Evolutionary conservation across 2,329 filamentous ascomycete genomes (phyloP), one percentile per base, ranked within the genome.

Genomic region (Alternaria sp.): DNA sequence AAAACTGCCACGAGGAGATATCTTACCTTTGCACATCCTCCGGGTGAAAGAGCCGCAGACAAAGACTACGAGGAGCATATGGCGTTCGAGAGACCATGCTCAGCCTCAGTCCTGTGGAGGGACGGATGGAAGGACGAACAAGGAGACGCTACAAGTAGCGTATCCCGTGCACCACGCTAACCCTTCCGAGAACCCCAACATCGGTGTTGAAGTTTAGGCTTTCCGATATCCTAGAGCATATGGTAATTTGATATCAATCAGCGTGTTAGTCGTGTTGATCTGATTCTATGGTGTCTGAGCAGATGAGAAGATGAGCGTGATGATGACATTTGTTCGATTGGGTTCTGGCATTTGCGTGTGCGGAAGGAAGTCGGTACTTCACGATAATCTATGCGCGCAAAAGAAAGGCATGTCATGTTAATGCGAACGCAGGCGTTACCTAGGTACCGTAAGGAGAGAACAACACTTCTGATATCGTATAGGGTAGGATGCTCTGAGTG

Each of bases 351-450:
- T 49, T 38, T 32, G 46, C 46, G 36, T 38, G 46, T 49, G 46
- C 46, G 32, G 32, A 49, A 18, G 12, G 30, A 34, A 49, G 46
- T 24, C 32, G 46, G 46, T 49, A 49, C 46, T 49, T 49, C 16
- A 49, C 46, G 46, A 49, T 34, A 49, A 49, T 49, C 46, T 49
- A 49, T 49, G 46, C 46, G 32, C 46, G 46, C 46, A 49, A 49
- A 49, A 49, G 46, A 49, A 49, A 49, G 14, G 18, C 14, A 24
- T 49, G 14, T 24, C 30, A 49, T 49, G 46, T 49, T 38, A 32
- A 49, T 49, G 46, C 46, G 14, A n/a, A 38, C n/a, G 46, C 46
- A 38, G 34, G 32, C 36, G 20, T 49, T 38, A 38, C 28, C 28
- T 30, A 30, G 28, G 28, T 30, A 30, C 36, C 20, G 14, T 36